Evolutionary conservation across 352 stramenopile species (phyloP), one percentile per base, ranked within the genome.

Genomic region (Phytopythium litorale): DNA sequence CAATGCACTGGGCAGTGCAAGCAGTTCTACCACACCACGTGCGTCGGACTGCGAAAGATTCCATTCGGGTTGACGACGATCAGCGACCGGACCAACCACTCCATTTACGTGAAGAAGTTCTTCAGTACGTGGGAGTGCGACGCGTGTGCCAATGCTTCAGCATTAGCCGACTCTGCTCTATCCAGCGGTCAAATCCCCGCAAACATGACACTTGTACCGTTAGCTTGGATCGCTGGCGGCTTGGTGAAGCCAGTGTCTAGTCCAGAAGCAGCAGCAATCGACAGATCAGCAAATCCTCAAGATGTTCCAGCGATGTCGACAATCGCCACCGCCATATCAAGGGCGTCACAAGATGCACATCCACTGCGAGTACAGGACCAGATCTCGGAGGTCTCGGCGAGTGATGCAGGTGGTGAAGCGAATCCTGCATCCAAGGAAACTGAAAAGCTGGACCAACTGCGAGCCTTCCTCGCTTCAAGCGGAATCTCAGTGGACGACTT

Each of bases 91-190:
- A 91, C 84, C 13, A 92, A 94, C 50, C 85, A 92, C 56, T 67
- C 64, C 9, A 74, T 87, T 5, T 94, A 94, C 40, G 70, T 92
- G 9, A 91, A 89, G 56, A 94, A 94, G 65, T 92, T 90, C 67
- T 92, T 94, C 35, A 88, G 73, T 25, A 72, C 65, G 0, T 94
- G 85, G 85, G 75, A 88, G 53, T 94, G 85, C 51, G 72, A 91
- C 56, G 60, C 61, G 2, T 94, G 85, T 25, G 54, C 68, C 23
- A 5, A 21, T 4, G 21, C 37, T 2, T 23, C 21, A 7, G 13
- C n/a, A 37, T 3, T 61, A 2, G 32, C 32, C 11, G n/a, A 42
- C 0, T 30, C 48, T 40, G 51, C 0, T n/a, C 33, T 66, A 28
- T 38, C 60, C 0, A 35, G n/a, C 18, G 60, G 57, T 53, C 70